Evolutionary conservation across 179 eudicot species (phyloP).

Genomic region (Beta corolliflora): DNA sequence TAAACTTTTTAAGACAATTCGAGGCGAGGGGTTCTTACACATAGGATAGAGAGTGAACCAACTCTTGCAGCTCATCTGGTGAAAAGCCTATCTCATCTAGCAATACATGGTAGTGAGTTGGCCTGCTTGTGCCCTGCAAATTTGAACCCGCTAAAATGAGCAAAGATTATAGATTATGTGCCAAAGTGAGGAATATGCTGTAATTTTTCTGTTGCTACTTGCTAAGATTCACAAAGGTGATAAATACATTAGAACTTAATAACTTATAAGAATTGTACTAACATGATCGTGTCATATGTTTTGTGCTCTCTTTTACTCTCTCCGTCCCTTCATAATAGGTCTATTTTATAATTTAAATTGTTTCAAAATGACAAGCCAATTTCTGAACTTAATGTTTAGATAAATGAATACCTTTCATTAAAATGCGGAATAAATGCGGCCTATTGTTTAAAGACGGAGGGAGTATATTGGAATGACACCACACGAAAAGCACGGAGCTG

Average conservation of each 20-base stretch:
- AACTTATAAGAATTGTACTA: neutral
- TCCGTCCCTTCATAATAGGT: no score
- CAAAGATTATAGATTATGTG: neutral
- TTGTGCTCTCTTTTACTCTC: neutral
- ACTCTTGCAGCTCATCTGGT: constrained; percentile 23
- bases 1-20: neutral
- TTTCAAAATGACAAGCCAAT: no score
- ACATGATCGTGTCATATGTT: no score
- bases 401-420: no score
- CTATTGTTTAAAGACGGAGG: no score
- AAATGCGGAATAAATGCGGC: no score
- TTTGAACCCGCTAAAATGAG: neutral
- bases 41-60: constrained; percentile 25
- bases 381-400: no score
- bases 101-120: constrained; percentile 27
- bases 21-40: constrained; percentile 17
- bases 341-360: no score
- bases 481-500: no score
- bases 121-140: constrained; percentile 28
- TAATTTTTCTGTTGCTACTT: neutral
- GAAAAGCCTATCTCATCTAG: constrained; percentile 21
- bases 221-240: neutral
- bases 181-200: neutral
- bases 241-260: neutral
- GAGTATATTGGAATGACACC: no score